A percentile compares a stretch with the other conserved stretches of the same genome.
Evolutionary conservation across 2,329 filamentous ascomycete genomes (phyloP).

Genomic region (Colletotrichum australisinense): DNA sequence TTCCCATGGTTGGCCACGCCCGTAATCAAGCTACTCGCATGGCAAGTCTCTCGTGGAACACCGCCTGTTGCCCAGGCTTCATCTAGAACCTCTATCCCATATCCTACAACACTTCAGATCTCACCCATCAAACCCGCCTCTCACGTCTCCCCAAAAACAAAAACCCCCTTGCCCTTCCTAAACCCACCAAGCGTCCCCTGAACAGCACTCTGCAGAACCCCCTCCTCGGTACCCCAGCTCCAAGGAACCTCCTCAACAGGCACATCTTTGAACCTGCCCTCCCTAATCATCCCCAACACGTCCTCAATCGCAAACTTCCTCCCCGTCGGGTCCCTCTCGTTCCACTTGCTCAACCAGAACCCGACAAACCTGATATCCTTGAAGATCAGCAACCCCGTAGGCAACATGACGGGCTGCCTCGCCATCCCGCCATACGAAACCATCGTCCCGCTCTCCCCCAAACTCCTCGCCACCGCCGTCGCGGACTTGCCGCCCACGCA

Average conservation of each 20-base stretch:
- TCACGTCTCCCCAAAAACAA: conserved; percentile 78
- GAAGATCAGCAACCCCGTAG: conserved; percentile 91
- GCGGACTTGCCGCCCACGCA: conserved; percentile 93
- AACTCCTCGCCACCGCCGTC: conserved; percentile 79
- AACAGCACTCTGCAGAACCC: conserved; percentile 77
- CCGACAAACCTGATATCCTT: conserved; percentile 89
- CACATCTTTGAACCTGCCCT: conserved; percentile 83
- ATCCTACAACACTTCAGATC: too few species aligned
- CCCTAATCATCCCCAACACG: conserved; percentile 79
- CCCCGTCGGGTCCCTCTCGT: conserved; percentile 76
- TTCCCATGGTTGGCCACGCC: too few species aligned
- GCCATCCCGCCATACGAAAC: conserved; percentile 98
- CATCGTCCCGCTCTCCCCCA: conserved; percentile 77
- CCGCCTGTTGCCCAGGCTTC: too few species aligned
- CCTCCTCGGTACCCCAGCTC: conserved; percentile 82
- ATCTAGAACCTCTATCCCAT: too few species aligned
- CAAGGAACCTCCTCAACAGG: conserved; percentile 87
- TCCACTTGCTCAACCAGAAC: conserved; percentile 96
- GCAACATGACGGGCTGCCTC: conserved; percentile 83
- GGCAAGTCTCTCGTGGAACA: too few species aligned
- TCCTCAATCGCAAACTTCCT: conserved; percentile 87
- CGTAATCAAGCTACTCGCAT: too few species aligned
- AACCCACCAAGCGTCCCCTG: conserved; percentile 88
- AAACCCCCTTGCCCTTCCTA: conserved; percentile 88
- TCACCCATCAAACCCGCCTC: too few species aligned